Conservation (phyloP, 139 green algal genomes). For the Diplosphaera chodatii region DNA sequence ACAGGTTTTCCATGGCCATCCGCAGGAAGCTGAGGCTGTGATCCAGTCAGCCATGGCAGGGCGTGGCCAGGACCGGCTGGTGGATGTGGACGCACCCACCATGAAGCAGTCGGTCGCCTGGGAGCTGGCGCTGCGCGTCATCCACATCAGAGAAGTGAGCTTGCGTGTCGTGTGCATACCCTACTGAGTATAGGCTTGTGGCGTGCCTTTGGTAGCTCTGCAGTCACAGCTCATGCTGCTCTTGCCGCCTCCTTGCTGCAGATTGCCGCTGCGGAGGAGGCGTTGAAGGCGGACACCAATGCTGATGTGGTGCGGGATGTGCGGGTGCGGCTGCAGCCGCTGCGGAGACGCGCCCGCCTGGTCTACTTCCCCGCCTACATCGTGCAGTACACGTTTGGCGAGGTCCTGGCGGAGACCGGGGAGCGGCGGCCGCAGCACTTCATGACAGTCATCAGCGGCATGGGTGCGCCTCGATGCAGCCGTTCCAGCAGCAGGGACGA, state of each 20-base stretch:
- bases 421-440: slow-evolving; percentile 28
- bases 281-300: slow-evolving; percentile 10
- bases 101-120: slow-evolving; percentile 42
- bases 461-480: no score
- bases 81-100: slow-evolving; percentile 19
- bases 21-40: background rate
- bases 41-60: background rate
- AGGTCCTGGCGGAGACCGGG: slow-evolving; percentile 31
- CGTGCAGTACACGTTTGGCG: slow-evolving; percentile 31
- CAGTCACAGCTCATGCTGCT: no score
- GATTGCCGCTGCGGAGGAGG: slow-evolving; percentile 15
- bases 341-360: slow-evolving; percentile 20
- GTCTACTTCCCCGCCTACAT: slow-evolving; percentile 35
- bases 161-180: no score
- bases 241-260: slow-evolving; percentile 2
- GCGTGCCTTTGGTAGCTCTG: no score
- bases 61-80: background rate
- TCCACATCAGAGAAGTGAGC: slow-evolving; percentile 20
- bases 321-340: slow-evolving; percentile 13
- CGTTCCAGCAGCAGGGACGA: no score
- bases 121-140: slow-evolving; percentile 31
- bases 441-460: slow-evolving; percentile 11
- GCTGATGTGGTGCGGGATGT: slow-evolving; percentile 24
- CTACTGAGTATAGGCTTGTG: background rate
- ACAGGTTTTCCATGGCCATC: background rate